Conservation (phyloP, 164 flowering plant species). For the Liriodendron chinense region DNA sequence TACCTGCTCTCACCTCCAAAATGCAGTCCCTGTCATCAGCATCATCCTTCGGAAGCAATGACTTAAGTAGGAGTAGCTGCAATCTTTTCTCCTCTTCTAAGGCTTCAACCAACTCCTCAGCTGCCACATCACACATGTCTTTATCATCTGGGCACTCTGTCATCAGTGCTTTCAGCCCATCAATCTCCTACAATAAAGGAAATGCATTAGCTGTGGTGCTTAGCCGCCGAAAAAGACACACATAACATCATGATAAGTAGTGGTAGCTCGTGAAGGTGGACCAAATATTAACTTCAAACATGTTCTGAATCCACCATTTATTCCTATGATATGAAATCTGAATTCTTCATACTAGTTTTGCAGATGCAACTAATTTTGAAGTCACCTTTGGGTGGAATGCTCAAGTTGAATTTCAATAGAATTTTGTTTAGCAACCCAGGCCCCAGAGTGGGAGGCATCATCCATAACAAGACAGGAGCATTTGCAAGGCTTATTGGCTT, state of each 20-base stretch:
- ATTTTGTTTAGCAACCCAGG: too few species aligned
- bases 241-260: neutral
- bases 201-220: neutral
- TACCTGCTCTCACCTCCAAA: constrained; percentile 99
- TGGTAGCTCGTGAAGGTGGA: neutral
- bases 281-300: neutral
- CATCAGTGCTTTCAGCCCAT: constrained; percentile 59
- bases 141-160: constrained; percentile 67
- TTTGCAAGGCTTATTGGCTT: too few species aligned
- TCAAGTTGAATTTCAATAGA: too few species aligned
- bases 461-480: too few species aligned
- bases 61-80: constrained; percentile 58
- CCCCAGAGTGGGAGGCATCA: too few species aligned
- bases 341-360: too few species aligned
- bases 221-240: neutral
- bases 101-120: constrained; percentile 62
- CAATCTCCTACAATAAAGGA: constrained; percentile 59
- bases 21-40: constrained; percentile 97
- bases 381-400: too few species aligned
- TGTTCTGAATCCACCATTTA: too few species aligned
- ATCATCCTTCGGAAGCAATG: constrained; percentile 90
- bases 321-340: too few species aligned
- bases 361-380: too few species aligned
- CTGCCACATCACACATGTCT: constrained; percentile 76
- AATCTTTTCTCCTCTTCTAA: constrained; percentile 62